These are phyloP conservation scores for Boeremia exigua DNA, from an alignment of 2,329 filamentous ascomycete genomes.

Conservation along the genomic window DNA sequence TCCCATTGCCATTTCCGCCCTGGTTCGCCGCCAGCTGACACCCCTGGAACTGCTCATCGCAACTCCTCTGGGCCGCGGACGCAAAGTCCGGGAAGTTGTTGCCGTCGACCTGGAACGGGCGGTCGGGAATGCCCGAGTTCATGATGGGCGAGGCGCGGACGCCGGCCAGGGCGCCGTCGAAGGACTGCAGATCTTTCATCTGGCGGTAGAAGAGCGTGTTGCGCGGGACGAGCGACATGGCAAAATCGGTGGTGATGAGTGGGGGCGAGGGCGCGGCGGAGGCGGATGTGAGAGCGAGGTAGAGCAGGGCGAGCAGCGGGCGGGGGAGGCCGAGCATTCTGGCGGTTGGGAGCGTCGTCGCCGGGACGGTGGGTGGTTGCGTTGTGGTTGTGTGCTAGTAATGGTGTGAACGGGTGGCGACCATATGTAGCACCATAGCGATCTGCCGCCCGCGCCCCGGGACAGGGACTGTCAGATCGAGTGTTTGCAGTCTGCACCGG, in stretches of 20 bases:
- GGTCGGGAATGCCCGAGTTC: conserved; percentile 58
- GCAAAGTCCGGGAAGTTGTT: conserved; percentile 60
- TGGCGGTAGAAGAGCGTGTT: conserved; percentile 46
- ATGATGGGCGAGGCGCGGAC: conserved; percentile 58
- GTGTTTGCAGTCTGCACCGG: conserved; percentile 13
- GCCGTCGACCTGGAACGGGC: conserved; percentile 42
- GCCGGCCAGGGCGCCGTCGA: conserved; percentile 58
- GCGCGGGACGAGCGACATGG: conserved; percentile 38
- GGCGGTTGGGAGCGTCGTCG: background rate
- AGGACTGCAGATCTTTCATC: conserved; percentile 43
- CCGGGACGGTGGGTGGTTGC: background rate
- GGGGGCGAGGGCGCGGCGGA: conserved; percentile 34
- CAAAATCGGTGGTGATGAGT: conserved; percentile 25
- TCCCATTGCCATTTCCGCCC: conserved; percentile 21
- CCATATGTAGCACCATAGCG: conserved; percentile 24
- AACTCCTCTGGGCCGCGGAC: conserved; percentile 65
- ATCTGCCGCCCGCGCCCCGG: background rate
- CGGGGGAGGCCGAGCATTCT: conserved; percentile 29
- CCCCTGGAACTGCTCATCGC: conserved; percentile 67
- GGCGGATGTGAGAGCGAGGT: conserved; percentile 24
- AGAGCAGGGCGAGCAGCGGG: conserved; percentile 28
- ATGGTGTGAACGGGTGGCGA: background rate
- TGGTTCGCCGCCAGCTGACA: conserved; percentile 56
- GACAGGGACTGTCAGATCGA: background rate
- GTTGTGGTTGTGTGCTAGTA: background rate